Percentiles rank a stretch among this genome's conserved stretches.
These are phyloP conservation scores for Trifolium fragiferum DNA, from an alignment of 306 rosid species.

Conservation along the genomic window DNA sequence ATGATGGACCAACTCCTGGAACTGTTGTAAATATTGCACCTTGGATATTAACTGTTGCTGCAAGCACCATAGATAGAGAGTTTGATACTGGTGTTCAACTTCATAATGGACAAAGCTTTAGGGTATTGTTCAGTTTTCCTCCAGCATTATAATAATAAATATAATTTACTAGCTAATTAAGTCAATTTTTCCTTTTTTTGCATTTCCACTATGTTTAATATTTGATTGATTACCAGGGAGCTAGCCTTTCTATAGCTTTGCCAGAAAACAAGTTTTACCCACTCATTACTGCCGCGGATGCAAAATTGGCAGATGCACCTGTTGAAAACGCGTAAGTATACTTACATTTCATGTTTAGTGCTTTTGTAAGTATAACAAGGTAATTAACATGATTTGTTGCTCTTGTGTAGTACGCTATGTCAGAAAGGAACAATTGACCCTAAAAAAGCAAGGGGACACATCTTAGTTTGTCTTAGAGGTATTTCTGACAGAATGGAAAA, in stretches of 20 bases:
- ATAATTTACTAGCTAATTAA: not conserved
- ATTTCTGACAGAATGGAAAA: conserved; percentile 48
- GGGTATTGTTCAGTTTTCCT: conserved; percentile 42
- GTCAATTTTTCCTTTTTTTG: not conserved
- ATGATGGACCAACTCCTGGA: conserved; percentile 55
- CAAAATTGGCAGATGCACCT: conserved; percentile 38
- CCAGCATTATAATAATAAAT: not conserved
- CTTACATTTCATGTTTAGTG: not conserved
- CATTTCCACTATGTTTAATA: not conserved
- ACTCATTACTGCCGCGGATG: conserved; percentile 57
- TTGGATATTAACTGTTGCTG: conserved; percentile 78
- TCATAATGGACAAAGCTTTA: conserved; percentile 50
- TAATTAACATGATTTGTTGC: not conserved
- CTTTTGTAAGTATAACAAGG: conserved; percentile 13
- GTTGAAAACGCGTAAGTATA: conserved; percentile 48
- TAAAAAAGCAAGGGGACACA: conserved; percentile 57
- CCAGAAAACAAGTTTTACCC: conserved; percentile 56
- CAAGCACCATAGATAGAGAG: conserved; percentile 71
- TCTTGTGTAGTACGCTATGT: conserved; percentile 51
- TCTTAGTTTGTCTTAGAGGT: conserved; percentile 70
- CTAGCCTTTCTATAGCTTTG: conserved; percentile 53
- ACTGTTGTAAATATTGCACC: conserved; percentile 64
- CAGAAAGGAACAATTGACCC: conserved; percentile 55
- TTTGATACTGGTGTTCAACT: conserved; percentile 55
- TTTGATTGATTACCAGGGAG: conserved; percentile 51